Evolutionary conservation across 2,329 filamentous ascomycete species (phyloP).

Genomic region (Phialophora verrucosa): DNA sequence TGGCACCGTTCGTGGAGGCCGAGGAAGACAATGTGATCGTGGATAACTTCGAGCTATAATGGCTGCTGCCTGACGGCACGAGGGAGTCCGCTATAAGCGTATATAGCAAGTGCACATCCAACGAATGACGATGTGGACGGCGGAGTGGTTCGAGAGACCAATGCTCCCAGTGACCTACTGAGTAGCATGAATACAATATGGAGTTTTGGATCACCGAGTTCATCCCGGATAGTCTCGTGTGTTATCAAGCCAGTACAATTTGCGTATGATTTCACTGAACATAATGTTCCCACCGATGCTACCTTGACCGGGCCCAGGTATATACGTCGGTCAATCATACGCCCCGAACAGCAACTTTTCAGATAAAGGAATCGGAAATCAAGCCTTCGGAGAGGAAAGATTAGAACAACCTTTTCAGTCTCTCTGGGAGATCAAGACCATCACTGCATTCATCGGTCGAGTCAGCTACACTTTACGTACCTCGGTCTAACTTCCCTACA

Average conservation of each 20-base stretch:
- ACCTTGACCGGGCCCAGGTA: not conserved
- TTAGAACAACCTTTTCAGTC: not conserved
- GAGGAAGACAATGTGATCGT: slow-evolving; percentile 22
- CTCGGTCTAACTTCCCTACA: not conserved
- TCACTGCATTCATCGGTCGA: not conserved
- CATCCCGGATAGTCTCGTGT: not conserved
- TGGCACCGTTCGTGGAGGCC: slow-evolving; percentile 53
- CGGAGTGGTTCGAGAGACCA: not conserved
- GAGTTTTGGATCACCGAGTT: not conserved
- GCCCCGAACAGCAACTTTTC: not conserved
- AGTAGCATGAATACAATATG: slow-evolving; percentile 2
- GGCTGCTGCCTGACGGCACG: not conserved
- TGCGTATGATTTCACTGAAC: not conserved
- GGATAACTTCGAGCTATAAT: slow-evolving; percentile 29
- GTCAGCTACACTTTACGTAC: not conserved
- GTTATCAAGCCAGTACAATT: not conserved
- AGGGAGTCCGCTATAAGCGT: not conserved
- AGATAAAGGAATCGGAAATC: not conserved
- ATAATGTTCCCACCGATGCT: not conserved
- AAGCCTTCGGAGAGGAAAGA: too few species aligned
- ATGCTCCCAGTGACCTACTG: not conserved
- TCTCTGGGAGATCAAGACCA: not conserved
- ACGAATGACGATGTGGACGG: not conserved
- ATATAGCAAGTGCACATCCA: not conserved
- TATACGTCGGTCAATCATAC: not conserved